phyloP scores from a whole-genome alignment of 108 stramenopile genomes.

The Cafeteria roenbergensis region DNA sequence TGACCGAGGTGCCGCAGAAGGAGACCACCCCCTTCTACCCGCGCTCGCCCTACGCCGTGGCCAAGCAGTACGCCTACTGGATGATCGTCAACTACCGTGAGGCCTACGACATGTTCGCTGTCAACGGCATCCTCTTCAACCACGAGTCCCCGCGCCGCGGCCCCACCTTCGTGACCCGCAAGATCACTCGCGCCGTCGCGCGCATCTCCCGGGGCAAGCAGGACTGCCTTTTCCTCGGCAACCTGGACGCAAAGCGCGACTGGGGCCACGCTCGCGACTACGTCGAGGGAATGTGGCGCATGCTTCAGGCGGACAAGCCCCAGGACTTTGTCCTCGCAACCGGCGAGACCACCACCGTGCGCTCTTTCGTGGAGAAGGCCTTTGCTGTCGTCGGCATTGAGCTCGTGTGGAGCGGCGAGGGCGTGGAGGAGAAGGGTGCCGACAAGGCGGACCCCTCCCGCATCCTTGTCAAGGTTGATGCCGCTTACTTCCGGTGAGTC shows the following conservation, averaged over 20 bases:
- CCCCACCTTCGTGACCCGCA: constrained; percentile 92
- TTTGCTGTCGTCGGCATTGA: constrained; percentile 64
- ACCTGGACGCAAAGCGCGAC: constrained; percentile 95
- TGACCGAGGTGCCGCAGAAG: constrained; percentile 87
- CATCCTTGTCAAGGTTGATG: constrained; percentile 77
- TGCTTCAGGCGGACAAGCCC: constrained; percentile 80
- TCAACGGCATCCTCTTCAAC: constrained; percentile 94
- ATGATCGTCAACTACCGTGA: constrained; percentile 95
- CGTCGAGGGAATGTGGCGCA: constrained; percentile 97
- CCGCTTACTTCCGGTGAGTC: constrained; percentile 94
- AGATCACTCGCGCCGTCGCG: constrained; percentile 85
- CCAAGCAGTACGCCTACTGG: constrained; percentile 97
- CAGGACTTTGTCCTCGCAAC: constrained; percentile 97
- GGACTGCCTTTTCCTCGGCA: constrained; percentile 79
- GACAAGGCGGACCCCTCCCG: constrained; percentile 63
- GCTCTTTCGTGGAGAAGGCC: constrained; percentile 88
- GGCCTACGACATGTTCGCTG: constrained; percentile 92
- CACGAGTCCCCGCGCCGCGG: constrained; percentile 95
- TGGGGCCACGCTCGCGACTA: constrained; percentile 99
- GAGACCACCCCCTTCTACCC: constrained; percentile 99
- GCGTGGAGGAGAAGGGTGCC: constrained; percentile 57
- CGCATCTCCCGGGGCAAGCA: constrained; percentile 66
- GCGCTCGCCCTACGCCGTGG: constrained; percentile 95
- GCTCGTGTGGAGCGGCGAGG: constrained; percentile 76
- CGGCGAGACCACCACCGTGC: constrained; percentile 86